Evolutionary conservation across 2,329 filamentous ascomycete species (phyloP).

Genomic region (Orbilia javanica): DNA sequence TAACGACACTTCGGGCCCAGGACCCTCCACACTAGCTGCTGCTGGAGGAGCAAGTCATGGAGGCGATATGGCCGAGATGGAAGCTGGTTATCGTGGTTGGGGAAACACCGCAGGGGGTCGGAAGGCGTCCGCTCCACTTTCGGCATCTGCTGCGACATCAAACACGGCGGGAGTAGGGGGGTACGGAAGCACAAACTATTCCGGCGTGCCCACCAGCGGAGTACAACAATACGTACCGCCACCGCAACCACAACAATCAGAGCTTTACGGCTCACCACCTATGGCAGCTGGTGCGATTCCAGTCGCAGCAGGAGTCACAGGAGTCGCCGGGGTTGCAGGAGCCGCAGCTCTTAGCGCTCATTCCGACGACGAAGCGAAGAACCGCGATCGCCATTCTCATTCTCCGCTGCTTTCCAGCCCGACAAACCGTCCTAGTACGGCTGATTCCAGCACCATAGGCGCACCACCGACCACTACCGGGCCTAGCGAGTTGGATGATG

Average conservation of each 20-base stretch:
- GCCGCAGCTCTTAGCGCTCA: slow-evolving; percentile 22
- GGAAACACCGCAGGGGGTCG: slow-evolving; percentile 81
- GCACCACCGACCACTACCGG: slow-evolving; percentile 76
- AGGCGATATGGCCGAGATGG: slow-evolving; percentile 83
- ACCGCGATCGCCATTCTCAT: slow-evolving; percentile 77
- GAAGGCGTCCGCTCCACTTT: slow-evolving; percentile 81
- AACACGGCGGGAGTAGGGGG: slow-evolving; percentile 24
- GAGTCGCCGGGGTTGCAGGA: slow-evolving; percentile 8
- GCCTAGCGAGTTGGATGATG: slow-evolving; percentile 74
- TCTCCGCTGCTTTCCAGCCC: slow-evolving; percentile 73
- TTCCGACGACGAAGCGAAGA: slow-evolving; percentile 61
- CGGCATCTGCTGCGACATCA: slow-evolving; percentile 71
- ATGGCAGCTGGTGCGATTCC: slow-evolving; percentile 2
- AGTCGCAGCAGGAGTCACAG: slow-evolving; percentile 5
- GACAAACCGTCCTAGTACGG: slow-evolving; percentile 70
- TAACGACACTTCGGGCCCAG: slow-evolving; percentile 76
- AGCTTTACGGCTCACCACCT: slow-evolving; percentile 51
- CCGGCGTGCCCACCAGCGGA: slow-evolving; percentile 9
- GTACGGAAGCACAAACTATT: slow-evolving; percentile 29
- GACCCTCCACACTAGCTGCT: slow-evolving; percentile 64
- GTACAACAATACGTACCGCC: slow-evolving; percentile 26
- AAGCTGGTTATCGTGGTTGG: slow-evolving; percentile 92
- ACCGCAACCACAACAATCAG: slow-evolving; percentile 39
- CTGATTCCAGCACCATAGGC: slow-evolving; percentile 85
- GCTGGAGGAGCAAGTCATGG: slow-evolving; percentile 68